Evolutionary conservation across 164 flowering plant species (phyloP).

Genomic region (Vitis rupestris): DNA sequence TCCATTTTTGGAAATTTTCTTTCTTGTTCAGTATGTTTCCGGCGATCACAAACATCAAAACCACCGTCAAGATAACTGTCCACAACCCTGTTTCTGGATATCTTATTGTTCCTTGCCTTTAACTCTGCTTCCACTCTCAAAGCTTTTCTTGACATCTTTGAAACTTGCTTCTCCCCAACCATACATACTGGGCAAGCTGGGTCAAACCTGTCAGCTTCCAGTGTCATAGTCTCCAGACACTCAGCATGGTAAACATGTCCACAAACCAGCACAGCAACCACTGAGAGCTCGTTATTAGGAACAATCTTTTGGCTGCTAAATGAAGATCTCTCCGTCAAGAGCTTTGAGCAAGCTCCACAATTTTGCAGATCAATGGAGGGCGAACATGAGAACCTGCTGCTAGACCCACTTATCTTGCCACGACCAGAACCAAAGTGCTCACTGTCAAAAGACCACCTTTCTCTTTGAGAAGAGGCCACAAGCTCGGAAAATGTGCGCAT

Average conservation of each 20-base stretch:
- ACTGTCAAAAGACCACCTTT: conserved; percentile 90
- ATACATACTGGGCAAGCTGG: conserved; percentile 81
- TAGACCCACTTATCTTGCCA: conserved; percentile 53
- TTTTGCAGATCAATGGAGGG: conserved; percentile 57
- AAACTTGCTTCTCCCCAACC: conserved; percentile 57
- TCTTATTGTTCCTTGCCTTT: conserved; percentile 47
- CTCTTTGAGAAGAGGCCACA: conserved; percentile 71
- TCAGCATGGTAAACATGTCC: conserved; percentile 94
- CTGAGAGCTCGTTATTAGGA: conserved; percentile 47
- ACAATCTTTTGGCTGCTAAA: conserved; percentile 41
- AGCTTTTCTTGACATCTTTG: conserved; percentile 51
- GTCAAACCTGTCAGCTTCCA: conserved; percentile 61
- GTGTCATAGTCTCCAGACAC: conserved; percentile 74
- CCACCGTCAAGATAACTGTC: conserved; percentile 48
- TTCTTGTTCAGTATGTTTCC: conserved; percentile 27
- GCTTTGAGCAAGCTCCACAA: conserved; percentile 77
- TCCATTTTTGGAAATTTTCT: conserved; percentile 50
- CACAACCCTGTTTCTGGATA: conserved; percentile 55
- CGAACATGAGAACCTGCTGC: conserved; percentile 50
- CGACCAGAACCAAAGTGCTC: conserved; percentile 46
- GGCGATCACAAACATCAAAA: conserved; percentile 26
- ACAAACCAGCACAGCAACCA: conserved; percentile 74
- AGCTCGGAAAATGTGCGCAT: conserved; percentile 79
- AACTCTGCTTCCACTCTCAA: conserved; percentile 53
- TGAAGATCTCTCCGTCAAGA: conserved; percentile 58